Conservation (phyloP, 139 green algal genomes). For the Coelastrella sp. region DNA sequence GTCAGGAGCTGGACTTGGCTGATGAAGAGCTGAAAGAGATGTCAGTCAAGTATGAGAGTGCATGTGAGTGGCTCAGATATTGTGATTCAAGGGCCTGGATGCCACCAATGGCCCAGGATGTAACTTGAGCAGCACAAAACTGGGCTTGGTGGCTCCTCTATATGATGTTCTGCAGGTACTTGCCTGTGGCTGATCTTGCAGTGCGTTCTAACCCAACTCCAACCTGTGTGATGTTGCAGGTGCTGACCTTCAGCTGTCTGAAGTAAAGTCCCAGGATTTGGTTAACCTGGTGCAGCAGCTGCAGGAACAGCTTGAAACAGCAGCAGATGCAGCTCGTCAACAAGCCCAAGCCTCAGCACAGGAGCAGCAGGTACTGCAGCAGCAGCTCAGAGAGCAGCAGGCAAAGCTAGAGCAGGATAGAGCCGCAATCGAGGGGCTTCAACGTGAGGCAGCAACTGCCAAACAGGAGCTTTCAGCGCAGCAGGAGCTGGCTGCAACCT, state of each 20-base stretch:
- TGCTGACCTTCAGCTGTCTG: background rate
- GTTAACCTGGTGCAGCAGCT: slow-evolving; percentile 21
- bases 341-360: background rate
- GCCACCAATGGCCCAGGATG: too few relatives aligned
- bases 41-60: background rate
- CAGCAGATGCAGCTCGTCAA: background rate
- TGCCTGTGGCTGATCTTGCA: background rate
- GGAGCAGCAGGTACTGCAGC: background rate
- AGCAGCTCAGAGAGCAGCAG: slow-evolving; percentile 28
- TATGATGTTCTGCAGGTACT: background rate
- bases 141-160: background rate
- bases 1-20: slow-evolving; percentile 22
- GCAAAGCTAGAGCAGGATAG: slow-evolving; percentile 14
- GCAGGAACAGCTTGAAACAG: slow-evolving; percentile 6
- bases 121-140: too few relatives aligned
- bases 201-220: background rate
- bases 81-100: background rate
- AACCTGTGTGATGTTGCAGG: background rate
- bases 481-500: slow-evolving; percentile 14
- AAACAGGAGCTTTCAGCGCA: slow-evolving; percentile 4
- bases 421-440: slow-evolving; percentile 12
- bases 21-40: slow-evolving; percentile 19
- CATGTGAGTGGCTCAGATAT: background rate
- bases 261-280: background rate
- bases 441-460: background rate